Evolutionary conservation across 2,329 filamentous ascomycete genomes (phyloP), one percentile per base, ranked within the genome.

Genomic region (Phialocephala subalpina): DNA sequence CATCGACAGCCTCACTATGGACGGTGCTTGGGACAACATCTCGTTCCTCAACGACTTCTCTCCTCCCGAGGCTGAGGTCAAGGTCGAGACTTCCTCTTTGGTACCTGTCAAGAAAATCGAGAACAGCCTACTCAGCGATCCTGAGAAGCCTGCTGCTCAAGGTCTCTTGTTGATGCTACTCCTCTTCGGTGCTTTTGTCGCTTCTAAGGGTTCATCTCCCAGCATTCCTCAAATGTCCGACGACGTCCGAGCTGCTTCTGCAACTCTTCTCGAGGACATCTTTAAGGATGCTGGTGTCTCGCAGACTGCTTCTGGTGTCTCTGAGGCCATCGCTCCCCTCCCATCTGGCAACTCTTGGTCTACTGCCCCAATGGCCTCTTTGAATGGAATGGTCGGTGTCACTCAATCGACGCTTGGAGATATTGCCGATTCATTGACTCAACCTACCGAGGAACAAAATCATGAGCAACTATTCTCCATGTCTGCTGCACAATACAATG

Each of bases 81-180:
- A 90, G 82, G 82, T 85, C 66, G 86, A 88, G 77, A 82, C 84
- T 75, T 82, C 84, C 76, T 69, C 74, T 33, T 22, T 86, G 53
- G 80, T 86, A 20, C 78, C 83, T 36, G 73, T 80, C 74, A 88
- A 87, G 82, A 87, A 88, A 80, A 66, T 78, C 67, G 83, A 86
- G 67, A 73, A 77, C 66, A 71, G 78, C 63, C 78, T 83, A 59
- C 77, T 80, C 52, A 77, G 77, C 73, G 84, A 88, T 49, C 78
- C 80, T 66, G 87, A 91, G 69, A 90, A 90, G 81, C 82, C 87
- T 66, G 86, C 90, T 67, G 90, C 93, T 72, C 92, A 94, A 74
- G 92, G 93, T 74, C 82, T 98, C 74, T 85, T 98, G 78, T 91
- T 95, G 80, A 97, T 97, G 93, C 92, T 97, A 73, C 92, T 99